These are phyloP conservation scores for Madurella fahalii DNA, from an alignment of 2,329 filamentous ascomycete species.

Conservation along the genomic window DNA sequence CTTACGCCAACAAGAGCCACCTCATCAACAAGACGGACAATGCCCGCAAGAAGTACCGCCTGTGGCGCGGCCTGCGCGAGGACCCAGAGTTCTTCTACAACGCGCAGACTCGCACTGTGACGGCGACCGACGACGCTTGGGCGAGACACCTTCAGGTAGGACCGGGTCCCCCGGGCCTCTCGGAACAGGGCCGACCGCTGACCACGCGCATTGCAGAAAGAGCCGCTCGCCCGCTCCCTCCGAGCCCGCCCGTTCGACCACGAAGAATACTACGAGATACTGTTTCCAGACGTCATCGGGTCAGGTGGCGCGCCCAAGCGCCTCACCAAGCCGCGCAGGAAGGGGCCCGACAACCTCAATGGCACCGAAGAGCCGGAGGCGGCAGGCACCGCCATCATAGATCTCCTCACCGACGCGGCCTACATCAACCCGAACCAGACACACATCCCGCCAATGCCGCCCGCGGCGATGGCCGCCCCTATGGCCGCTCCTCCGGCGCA, in stretches of 20 bases:
- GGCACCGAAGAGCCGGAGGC: slow-evolving; percentile 44
- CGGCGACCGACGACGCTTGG: slow-evolving; percentile 56
- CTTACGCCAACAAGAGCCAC: slow-evolving; percentile 57
- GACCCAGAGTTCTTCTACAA: slow-evolving; percentile 56
- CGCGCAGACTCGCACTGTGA: slow-evolving; percentile 46
- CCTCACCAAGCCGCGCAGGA: slow-evolving; percentile 52
- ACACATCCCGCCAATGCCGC: slow-evolving; percentile 25
- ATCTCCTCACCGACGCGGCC: slow-evolving; percentile 37
- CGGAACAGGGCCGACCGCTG: not conserved
- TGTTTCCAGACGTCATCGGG: slow-evolving; percentile 58
- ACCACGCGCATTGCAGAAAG: slow-evolving; percentile 40
- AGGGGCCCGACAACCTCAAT: slow-evolving; percentile 43
- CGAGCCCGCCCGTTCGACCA: slow-evolving; percentile 57
- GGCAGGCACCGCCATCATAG: slow-evolving; percentile 45
- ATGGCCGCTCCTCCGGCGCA: slow-evolving; percentile 20
- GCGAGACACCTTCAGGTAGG: slow-evolving; percentile 53
- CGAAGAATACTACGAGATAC: slow-evolving; percentile 56
- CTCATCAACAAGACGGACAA: slow-evolving; percentile 63
- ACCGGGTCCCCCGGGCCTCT: slow-evolving; percentile 2
- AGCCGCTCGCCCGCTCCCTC: slow-evolving; percentile 54
- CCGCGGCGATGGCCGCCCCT: slow-evolving; percentile 24
- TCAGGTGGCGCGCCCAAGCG: slow-evolving; percentile 57
- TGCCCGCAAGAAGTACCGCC: slow-evolving; percentile 58
- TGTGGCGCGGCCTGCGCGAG: slow-evolving; percentile 56
- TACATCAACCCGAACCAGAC: slow-evolving; percentile 24